Base-by-base conservation (phyloP, 2,329 filamentous ascomycete genomes). In the Diplodia intermedia region DNA sequence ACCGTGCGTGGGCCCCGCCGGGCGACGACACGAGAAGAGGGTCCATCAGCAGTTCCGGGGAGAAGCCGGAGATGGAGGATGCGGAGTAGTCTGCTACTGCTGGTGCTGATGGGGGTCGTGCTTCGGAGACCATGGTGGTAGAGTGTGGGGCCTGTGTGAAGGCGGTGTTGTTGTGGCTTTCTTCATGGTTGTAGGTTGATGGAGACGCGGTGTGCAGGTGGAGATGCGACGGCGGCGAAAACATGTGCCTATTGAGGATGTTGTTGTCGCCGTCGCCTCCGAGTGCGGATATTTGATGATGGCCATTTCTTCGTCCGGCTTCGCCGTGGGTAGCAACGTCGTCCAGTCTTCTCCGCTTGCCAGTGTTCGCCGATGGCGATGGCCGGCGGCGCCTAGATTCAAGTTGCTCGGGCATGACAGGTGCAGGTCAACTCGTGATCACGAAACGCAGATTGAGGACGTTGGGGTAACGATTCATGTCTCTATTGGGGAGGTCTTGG, bases 11-110 rank as follows among this genome's bases (percentile, higher is more conserved):
- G 56, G 40, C 15, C 49, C 60, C 60, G 43, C 43, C 43, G 14
- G 43, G 43, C n/a, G 43, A 47, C n/a, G 43, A 47, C 8, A 18
- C 43, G n/a, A 47, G 43, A 18, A 47, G 18, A 18, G 43, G n/a
- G 20, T 47, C 43, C 43, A 61, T 61, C 40, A 63, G 60, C n/a
- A 63, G n/a, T 20, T 63, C 43, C 2, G 60, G 60, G 29, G 60
- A 63, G 20, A 63, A 52, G 18, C 40, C 60, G 14, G 43, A 52
- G 1, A 52, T 11, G 12, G 47, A 49, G 4, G 47, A 31, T 36
- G 53, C 50, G 15, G 50, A n/a, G 23, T 53, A 31, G 14, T 53
- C 7, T 20, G 57, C 57, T 49, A 23, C 43, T 36, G 57, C 9
- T n/a, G 43, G 18, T 50, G 57, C 7, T 43, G 18, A 14, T 15